phyloP scores from a whole-genome alignment of 2,329 filamentous ascomycete genomes.

The Diaporthe citri region DNA sequence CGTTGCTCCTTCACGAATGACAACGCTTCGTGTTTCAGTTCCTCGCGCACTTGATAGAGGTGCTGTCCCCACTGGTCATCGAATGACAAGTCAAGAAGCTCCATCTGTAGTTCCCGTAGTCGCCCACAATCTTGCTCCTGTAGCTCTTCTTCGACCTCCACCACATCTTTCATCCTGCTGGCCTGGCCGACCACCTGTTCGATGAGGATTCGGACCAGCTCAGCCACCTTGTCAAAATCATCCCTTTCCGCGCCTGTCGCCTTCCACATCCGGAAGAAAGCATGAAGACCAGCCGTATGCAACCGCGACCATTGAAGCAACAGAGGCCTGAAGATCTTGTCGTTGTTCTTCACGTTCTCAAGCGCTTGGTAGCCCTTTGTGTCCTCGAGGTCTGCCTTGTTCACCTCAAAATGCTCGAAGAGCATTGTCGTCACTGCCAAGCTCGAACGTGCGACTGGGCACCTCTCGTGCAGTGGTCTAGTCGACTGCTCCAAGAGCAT shows the following conservation, averaged over 20 bases:
- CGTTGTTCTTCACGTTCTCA: conserved; percentile 82
- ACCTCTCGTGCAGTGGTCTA: conserved; percentile 77
- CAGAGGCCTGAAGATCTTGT: conserved; percentile 87
- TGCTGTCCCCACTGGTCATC: conserved; percentile 96
- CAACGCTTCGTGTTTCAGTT: conserved; percentile 89
- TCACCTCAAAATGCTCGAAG: conserved; percentile 96
- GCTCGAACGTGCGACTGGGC: conserved; percentile 88
- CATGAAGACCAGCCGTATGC: conserved; percentile 86
- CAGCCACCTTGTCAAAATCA: conserved; percentile 94
- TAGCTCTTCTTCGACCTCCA: conserved; percentile 91
- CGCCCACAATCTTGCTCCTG: conserved; percentile 83
- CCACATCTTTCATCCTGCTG: conserved; percentile 82
- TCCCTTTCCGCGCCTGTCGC: conserved; percentile 84
- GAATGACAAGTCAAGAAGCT: conserved; percentile 89
- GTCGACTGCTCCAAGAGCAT: conserved; percentile 89
- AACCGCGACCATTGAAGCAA: conserved; percentile 93
- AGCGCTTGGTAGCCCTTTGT: conserved; percentile 79
- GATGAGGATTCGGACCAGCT: conserved; percentile 89
- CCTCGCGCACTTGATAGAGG: conserved; percentile 89
- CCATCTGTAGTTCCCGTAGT: conserved; percentile 91
- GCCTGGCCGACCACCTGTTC: conserved; percentile 91
- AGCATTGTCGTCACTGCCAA: conserved; percentile 88
- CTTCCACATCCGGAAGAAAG: conserved; percentile 95
- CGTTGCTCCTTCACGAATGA: conserved; percentile 98
- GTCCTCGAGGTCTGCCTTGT: conserved; percentile 84